phyloP scores from a whole-genome alignment of 805 yeast species.

The Isabelozyma heimii region DNA sequence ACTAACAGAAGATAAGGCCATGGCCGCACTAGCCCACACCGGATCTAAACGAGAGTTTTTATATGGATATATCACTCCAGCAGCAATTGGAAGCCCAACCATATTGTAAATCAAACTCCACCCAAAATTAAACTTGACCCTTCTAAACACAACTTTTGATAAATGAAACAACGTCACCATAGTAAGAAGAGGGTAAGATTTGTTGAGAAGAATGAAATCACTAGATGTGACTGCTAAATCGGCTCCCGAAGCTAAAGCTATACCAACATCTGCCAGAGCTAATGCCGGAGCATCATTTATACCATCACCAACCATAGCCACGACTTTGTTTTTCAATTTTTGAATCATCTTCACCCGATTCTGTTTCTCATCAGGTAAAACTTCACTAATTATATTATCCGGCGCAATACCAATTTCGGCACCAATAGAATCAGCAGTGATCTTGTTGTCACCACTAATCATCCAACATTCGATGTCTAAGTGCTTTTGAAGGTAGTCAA shows the following conservation, averaged over 20 bases:
- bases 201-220: constrained; percentile 65
- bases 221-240: constrained; percentile 74
- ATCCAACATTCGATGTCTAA: constrained; percentile 63
- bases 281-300: constrained; percentile 82
- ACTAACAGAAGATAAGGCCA: constrained; percentile 59
- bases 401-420: constrained; percentile 52
- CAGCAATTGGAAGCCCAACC: constrained; percentile 62
- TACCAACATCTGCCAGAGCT: constrained; percentile 72
- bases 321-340: constrained; percentile 31
- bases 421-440: constrained; percentile 69
- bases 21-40: constrained; percentile 67
- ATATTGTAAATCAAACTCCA: constrained; percentile 60
- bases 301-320: constrained; percentile 84
- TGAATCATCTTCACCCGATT: constrained; percentile 56
- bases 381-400: constrained; percentile 61
- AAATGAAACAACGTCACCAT: constrained; percentile 55
- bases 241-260: constrained; percentile 74
- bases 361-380: constrained; percentile 72
- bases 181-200: constrained; percentile 48
- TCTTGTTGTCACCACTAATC: constrained; percentile 72
- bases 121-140: constrained; percentile 56
- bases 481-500: constrained; percentile 30
- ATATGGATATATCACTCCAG: constrained; percentile 63
- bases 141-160: constrained; percentile 46
- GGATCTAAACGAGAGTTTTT: constrained; percentile 54